Conservation (phyloP, 179 eudicot genomes). For the Gypsophila paniculata region DNA sequence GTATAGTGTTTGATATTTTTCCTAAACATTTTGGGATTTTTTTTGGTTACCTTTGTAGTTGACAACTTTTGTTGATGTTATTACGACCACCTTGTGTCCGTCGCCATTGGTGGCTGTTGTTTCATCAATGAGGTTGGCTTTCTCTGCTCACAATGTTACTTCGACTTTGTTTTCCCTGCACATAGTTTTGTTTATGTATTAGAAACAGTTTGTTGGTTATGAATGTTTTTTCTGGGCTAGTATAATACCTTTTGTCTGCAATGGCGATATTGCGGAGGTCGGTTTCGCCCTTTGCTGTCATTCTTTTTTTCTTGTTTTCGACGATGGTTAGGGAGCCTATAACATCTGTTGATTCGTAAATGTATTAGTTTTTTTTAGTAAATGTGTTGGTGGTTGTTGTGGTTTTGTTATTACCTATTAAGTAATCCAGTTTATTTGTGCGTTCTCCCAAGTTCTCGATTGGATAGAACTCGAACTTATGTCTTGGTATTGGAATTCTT, state of each 20-base stretch:
- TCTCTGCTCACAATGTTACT: neutral
- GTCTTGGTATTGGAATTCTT: no score
- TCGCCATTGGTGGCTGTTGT: neutral
- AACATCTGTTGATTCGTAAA: neutral
- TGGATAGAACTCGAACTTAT: no score
- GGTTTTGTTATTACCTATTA: no score
- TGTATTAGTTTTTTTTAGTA: no score
- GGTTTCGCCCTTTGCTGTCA: neutral
- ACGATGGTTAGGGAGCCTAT: neutral
- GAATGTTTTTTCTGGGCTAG: no score
- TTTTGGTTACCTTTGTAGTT: neutral
- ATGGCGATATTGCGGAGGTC: neutral
- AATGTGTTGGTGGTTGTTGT: no score
- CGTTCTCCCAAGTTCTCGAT: no score
- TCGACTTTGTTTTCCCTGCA: neutral
- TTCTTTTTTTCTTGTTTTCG: neutral
- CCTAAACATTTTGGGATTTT: no score
- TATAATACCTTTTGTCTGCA: neutral
- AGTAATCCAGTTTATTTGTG: no score
- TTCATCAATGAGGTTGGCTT: neutral
- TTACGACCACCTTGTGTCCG: neutral
- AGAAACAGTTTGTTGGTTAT: no score
- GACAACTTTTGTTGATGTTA: neutral
- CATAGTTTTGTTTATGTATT: no score
- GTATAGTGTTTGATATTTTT: no score